phyloP scores from a whole-genome alignment of 1,139 yeast genomes.

The Dujonia santamariae region DNA sequence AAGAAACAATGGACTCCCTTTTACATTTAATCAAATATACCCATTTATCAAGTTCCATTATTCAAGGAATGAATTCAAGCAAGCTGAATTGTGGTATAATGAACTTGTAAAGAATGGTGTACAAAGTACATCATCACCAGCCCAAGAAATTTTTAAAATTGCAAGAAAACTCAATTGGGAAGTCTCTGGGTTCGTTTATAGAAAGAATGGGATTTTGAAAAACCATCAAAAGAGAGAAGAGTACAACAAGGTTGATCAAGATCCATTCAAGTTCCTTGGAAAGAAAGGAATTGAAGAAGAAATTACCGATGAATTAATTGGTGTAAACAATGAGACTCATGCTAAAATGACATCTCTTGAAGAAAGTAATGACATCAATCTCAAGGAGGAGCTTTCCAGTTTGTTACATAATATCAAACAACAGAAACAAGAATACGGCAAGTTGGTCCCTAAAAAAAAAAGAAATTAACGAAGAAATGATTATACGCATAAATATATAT shows the following conservation, averaged over 20 bases:
- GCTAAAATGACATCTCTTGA: neutral
- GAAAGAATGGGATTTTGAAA: conserved; percentile 21
- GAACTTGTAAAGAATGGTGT: conserved; percentile 33
- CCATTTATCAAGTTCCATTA: conserved; percentile 41
- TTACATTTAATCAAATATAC: conserved; percentile 39
- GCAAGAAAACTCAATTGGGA: conserved; percentile 39
- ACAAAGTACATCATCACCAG: conserved; percentile 22
- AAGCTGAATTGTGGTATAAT: conserved; percentile 40
- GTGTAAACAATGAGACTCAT: conserved; percentile 7
- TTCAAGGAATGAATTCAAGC: conserved; percentile 24
- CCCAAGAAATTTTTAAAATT: conserved; percentile 29
- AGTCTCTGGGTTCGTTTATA: conserved; percentile 30
- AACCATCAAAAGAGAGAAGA: conserved; percentile 23
- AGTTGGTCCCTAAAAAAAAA: no score
- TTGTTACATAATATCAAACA: conserved; percentile 12
- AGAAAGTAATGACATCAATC: conserved; percentile 12
- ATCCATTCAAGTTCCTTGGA: conserved; percentile 18
- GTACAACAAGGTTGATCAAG: conserved; percentile 17
- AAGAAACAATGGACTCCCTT: conserved; percentile 25
- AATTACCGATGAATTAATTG: conserved; percentile 21
- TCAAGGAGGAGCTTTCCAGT: conserved; percentile 19
- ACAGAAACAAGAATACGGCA: no score
- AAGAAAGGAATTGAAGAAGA: conserved; percentile 15
- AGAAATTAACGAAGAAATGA: no score
- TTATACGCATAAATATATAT: no score